Base-by-base conservation (phyloP, 805 yeast genomes). In the Kuraishia borneana region DNA sequence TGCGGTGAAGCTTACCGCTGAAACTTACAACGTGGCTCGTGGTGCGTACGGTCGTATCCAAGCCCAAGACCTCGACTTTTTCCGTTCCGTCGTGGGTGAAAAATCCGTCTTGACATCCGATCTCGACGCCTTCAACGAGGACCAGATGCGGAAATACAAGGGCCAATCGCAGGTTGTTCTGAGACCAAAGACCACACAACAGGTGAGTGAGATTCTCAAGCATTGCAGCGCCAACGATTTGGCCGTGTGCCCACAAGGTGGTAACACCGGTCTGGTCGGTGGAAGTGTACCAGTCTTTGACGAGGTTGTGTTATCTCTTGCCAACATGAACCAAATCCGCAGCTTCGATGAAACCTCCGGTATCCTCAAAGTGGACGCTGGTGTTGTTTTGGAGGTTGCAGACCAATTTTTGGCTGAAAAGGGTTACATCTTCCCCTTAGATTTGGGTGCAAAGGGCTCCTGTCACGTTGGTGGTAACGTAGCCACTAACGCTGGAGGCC, bases 401-500 rank as follows among this genome's bases (percentile, higher is more conserved):
- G 96, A 88, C 58, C 66, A 67, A 36, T 84, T 51, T 48, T 59
- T 88, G 36, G 76, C 80, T 13, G 92, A 84, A 37, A 61, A 73
- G n/a, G 95, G 92, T 3, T 81, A 81, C 58, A 83, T 88, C 36
- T 88, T 87, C 68, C 97, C 97, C 19, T 64, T 88, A 34, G 97
- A 88, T 53, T 62, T 88, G 40, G 97, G 97, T 38, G 96, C 97
- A 26, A 88, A 88, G 60, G 97, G 97, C 10, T 84, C 96, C 2
- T 89, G 96, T 53, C 95, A 84, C 46, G 78, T 89, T 41, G 96
- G 96, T 45, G 97, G 96, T 43, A 83, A 78, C 35, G 89, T 85
- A 30, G 95, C 96, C 14, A 85, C 96, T 14, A 89, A 89, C 53
- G 97, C 97, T 4, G 97, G 97, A 50, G 97, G 97, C 1, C 68